Conservation (phyloP, 1,139 yeast genomes). For the Blastobotrys raffinosifermentans region DNA sequence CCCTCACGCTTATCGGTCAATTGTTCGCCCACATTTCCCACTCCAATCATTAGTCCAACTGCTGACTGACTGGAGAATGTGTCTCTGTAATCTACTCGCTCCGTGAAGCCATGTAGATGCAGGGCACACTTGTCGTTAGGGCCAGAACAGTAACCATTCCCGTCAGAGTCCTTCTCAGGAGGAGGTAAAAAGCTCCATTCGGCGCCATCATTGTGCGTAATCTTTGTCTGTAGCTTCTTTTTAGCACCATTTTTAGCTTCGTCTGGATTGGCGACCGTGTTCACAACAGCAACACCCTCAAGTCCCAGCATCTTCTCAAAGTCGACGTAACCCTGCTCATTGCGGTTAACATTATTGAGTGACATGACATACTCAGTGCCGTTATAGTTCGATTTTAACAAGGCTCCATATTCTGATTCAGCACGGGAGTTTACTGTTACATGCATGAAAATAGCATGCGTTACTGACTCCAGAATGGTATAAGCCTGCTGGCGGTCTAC, state of each 20-base stretch:
- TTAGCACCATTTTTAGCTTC: slow-evolving; percentile 36
- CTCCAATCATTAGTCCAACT: slow-evolving; percentile 75
- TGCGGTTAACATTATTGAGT: slow-evolving; percentile 70
- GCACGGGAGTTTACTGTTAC: slow-evolving; percentile 56
- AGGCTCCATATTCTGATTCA: slow-evolving; percentile 64
- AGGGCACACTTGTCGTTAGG: slow-evolving; percentile 60
- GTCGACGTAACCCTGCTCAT: slow-evolving; percentile 71
- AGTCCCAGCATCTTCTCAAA: slow-evolving; percentile 78
- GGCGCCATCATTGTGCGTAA: slow-evolving; percentile 90
- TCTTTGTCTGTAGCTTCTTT: slow-evolving; percentile 61
- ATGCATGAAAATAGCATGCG: slow-evolving; percentile 76
- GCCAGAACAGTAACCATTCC: slow-evolving; percentile 51
- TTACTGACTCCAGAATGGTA: slow-evolving; percentile 71
- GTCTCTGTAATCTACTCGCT: slow-evolving; percentile 75
- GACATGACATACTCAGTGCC: slow-evolving; percentile 87
- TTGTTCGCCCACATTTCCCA: slow-evolving; percentile 80
- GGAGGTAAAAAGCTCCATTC: slow-evolving; percentile 72
- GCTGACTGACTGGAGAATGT: slow-evolving; percentile 88
- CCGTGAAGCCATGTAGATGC: slow-evolving; percentile 88
- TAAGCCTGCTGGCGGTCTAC: slow-evolving; percentile 70
- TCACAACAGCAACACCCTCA: slow-evolving; percentile 82
- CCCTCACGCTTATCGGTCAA: slow-evolving; percentile 48
- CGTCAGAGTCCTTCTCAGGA: slow-evolving; percentile 57
- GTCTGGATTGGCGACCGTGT: slow-evolving; percentile 54
- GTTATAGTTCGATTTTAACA: slow-evolving; percentile 89